Evolutionary conservation across 2,329 filamentous ascomycete genomes (phyloP).

Genomic region (Ceratocystis huliohia): DNA sequence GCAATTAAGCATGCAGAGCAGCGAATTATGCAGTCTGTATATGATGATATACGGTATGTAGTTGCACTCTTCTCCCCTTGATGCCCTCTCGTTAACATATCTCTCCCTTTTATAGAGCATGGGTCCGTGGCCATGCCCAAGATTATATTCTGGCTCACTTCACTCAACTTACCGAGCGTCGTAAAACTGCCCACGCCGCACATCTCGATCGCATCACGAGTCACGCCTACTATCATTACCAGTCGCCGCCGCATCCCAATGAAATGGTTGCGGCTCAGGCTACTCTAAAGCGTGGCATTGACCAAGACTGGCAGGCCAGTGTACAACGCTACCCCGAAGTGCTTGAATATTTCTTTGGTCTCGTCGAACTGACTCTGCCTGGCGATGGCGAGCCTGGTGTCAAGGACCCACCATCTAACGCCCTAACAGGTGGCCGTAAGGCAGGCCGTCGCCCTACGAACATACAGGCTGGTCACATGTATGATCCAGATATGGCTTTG

Average conservation of each 20-base stretch:
- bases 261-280: slow-evolving; percentile 53
- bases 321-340: slow-evolving; percentile 69
- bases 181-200: slow-evolving; percentile 43
- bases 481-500: slow-evolving; percentile 22
- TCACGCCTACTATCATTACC: slow-evolving; percentile 46
- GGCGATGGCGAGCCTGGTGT: slow-evolving; percentile 47
- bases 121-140: slow-evolving; percentile 53
- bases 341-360: slow-evolving; percentile 65
- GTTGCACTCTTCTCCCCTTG: background rate
- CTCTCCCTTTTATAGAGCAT: slow-evolving; percentile 33
- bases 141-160: slow-evolving; percentile 58
- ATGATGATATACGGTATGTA: slow-evolving; percentile 50
- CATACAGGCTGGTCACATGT: slow-evolving; percentile 29
- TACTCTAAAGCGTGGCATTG: slow-evolving; percentile 58
- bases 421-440: slow-evolving; percentile 39
- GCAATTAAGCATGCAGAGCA: slow-evolving; percentile 51
- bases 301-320: slow-evolving; percentile 64
- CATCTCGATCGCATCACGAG: slow-evolving; percentile 44
- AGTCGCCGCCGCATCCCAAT: slow-evolving; percentile 44
- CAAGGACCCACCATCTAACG: slow-evolving; percentile 47
- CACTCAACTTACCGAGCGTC: slow-evolving; percentile 45
- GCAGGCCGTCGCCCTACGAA: slow-evolving; percentile 31
- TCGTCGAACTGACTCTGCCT: slow-evolving; percentile 55
- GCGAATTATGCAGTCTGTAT: slow-evolving; percentile 50
- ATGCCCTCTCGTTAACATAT: background rate